Conservation (phyloP, 1,139 yeast genomes). For the Geotrichum phurueaensis region DNA sequence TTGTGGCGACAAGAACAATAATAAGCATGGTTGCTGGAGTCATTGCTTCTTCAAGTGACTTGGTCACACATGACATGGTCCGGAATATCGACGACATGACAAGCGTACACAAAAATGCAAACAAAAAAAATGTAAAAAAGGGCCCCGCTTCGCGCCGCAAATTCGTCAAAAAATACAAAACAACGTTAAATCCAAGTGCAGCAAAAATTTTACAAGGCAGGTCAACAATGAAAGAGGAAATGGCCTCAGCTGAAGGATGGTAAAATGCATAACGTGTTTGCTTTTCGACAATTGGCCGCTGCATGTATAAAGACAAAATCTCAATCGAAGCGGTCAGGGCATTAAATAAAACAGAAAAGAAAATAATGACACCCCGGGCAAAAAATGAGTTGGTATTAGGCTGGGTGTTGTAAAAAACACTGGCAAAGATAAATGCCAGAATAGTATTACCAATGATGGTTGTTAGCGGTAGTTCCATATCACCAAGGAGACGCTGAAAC, state of each 20-base stretch:
- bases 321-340: constrained; percentile 74
- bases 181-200: constrained; percentile 53
- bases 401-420: constrained; percentile 63
- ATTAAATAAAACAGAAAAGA: constrained; percentile 70
- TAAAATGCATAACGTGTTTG: constrained; percentile 70
- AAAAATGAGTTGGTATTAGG: constrained; percentile 50
- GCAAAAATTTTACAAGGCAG: constrained; percentile 55
- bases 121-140: constrained; percentile 59
- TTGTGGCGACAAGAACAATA: constrained; percentile 46
- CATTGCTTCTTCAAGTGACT: constrained; percentile 60
- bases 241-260: constrained; percentile 71
- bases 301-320: constrained; percentile 60
- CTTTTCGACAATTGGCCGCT: constrained; percentile 72
- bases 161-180: constrained; percentile 61
- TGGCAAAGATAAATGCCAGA: constrained; percentile 66
- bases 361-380: constrained; percentile 63
- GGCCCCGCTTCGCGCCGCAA: constrained; percentile 60
- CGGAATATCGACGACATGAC: constrained; percentile 69
- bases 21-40: constrained; percentile 63
- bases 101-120: constrained; percentile 50
- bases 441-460: constrained; percentile 57
- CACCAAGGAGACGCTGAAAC: constrained; percentile 56
- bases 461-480: constrained; percentile 56
- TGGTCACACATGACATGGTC: constrained; percentile 58
- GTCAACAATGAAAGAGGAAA: constrained; percentile 63